Evolutionary conservation across 1,284 basidiomycete genomes (phyloP), one percentile per base, ranked within the genome.

Genomic region (Pascua guehoae): DNA sequence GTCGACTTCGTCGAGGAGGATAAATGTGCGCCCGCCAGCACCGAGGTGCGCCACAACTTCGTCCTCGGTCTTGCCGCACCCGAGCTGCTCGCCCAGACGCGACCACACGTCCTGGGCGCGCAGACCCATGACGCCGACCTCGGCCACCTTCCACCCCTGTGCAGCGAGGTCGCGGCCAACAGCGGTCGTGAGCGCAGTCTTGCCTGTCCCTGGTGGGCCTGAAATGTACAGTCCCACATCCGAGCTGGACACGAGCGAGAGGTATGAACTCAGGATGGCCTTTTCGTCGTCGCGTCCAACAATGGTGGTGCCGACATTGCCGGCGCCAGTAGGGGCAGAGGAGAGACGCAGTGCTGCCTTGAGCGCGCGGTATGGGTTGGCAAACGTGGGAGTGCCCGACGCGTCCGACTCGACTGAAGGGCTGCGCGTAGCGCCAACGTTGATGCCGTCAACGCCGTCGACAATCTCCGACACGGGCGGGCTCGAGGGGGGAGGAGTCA

Each of bases 1-100:
- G 60, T 79, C 77, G 39, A 78, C 64, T 61, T 79, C 77, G 59
- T 79, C 77, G 36, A 79, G 69, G 42, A 79, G 67, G 37, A 78
- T 67, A 48, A 78, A 59, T 8, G 67, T 66, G 24, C 63, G 64
- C 39, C 53, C 47, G 24, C 51, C 56, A 5, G 46, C 15, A 2
- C 53, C 51, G 16, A 73, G 60, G 49, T 55, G 58, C 7, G 60
- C 61, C 41, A 56, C 52, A 2, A 73, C 71, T 0, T 66, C 73
- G 4, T 60, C 53, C 49, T 75, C 73, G 0, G 62, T 65, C 49
- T 57, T 65, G 1, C 66, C 71, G 57, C 70, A 73, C 5, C 57
- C 62, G 18, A 74, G 57, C 41, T 65, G 65, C 38, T 66, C 61
- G 4, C 64, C 73, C 7, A 75, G 53, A 16, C 66, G 55, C 39